A percentile compares a stretch with the other conserved stretches of the same genome.
phyloP scores from a whole-genome alignment of 2,329 filamentous ascomycete species.

The Emydomyces testavorans region DNA sequence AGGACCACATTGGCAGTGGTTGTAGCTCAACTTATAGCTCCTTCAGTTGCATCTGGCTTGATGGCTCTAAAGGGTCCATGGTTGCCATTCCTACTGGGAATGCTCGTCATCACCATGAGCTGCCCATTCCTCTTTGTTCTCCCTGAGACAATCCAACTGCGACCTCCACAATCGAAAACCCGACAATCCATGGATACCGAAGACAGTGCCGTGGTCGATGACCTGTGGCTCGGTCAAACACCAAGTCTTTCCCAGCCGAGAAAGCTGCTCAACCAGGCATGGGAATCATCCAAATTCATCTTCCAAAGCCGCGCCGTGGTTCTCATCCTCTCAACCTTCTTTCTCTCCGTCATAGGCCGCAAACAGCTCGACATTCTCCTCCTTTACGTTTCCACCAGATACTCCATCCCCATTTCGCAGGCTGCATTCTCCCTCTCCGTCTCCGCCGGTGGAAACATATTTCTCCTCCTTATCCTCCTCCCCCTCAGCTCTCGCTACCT shows the following conservation, averaged over 20 bases:
- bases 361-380: conserved; percentile 39
- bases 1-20: conserved; percentile 32
- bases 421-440: conserved; percentile 37
- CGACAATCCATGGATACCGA: background rate
- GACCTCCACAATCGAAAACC: conserved; percentile 4
- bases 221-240: background rate
- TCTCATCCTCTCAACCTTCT: conserved; percentile 37
- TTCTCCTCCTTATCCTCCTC: conserved; percentile 38
- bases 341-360: conserved; percentile 40
- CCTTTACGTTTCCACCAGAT: conserved; percentile 44
- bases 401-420: conserved; percentile 38
- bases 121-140: conserved; percentile 26
- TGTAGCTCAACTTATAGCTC: conserved; percentile 31
- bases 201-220: background rate
- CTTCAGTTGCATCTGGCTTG: conserved; percentile 30
- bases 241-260: background rate
- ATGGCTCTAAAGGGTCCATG: conserved; percentile 32
- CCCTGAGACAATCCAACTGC: conserved; percentile 31
- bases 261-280: conserved; percentile 7
- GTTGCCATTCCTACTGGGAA: conserved; percentile 31
- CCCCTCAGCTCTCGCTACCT: conserved; percentile 34
- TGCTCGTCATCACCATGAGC: conserved; percentile 25
- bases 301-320: conserved; percentile 33
- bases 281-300: conserved; percentile 16
- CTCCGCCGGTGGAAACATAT: conserved; percentile 38